Evolutionary conservation across 345 rosid species (phyloP), one percentile per base, ranked within the genome.

Genomic region (Durio zibethinus): DNA sequence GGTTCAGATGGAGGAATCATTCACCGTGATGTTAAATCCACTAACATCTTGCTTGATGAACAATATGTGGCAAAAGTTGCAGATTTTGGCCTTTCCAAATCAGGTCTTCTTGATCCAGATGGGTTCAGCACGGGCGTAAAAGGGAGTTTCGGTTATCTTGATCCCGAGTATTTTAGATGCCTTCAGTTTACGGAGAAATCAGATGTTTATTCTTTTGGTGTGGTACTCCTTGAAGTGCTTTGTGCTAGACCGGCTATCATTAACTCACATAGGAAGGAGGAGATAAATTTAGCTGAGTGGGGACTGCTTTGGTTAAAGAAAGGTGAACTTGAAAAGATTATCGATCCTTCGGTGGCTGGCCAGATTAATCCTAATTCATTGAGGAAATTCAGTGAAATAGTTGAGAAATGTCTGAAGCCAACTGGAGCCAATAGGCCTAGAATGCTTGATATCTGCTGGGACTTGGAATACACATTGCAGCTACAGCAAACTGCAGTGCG

Each of bases 401-500:
- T 80, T 0, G 88, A 87, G 83, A 89, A 87, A 63, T 91, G 97
- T 82, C 77, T 89, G 87, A 82, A 68, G 20, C 93, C 88, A 36
- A 75, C 77, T 33, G 84, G 87, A 0, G 75, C 73, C 2, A 83
- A 84, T 72, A 86, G 93, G 75, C 91, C 94, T 31, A 70, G 75
- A 2, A 93, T 93, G 94, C 79, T 38, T 3, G 91, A 89, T 62
- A 89, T 90, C 74, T 68, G 79, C 27, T 91, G 93, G 91, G 91
- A 88, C 80, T 81, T 87, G 86, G 84, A 85, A 66, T 84, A 83
- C 62, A 77, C 87, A 23, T 56, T 88, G 63, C 87, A 77, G 69
- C 82, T 87, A 40, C 91, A 88, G 60, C 75, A 76, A 77, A 80
- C 82, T n/a, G 70, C 73, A 2, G 78, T 62, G 2, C 36, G 0